Percentiles rank a stretch among this genome's conserved stretches.
phyloP scores from a whole-genome alignment of 257 asterid genomes.

The Solanum clarkiae region DNA sequence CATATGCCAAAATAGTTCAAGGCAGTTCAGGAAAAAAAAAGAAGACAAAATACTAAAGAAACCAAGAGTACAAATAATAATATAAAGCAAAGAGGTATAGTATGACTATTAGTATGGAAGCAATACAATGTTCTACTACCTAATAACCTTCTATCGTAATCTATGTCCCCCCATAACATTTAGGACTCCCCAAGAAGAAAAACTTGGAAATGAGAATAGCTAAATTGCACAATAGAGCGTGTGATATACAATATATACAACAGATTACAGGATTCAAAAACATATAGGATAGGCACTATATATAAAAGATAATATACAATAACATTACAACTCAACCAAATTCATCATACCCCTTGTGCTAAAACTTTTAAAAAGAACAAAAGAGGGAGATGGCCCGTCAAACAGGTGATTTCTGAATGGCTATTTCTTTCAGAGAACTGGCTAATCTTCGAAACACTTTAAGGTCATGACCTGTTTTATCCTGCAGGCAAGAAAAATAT shows the following conservation, averaged over 20 bases:
- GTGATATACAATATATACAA: neutral
- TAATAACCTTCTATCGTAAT: neutral
- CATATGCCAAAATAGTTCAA: neutral
- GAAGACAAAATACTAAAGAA: neutral
- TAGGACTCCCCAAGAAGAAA: neutral
- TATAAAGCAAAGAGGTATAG: neutral
- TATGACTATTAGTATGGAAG: too few relatives aligned
- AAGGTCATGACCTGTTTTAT: slow-evolving; percentile 64
- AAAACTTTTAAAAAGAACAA: neutral
- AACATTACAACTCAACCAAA: neutral
- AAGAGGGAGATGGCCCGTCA: neutral
- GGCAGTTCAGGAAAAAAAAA: neutral
- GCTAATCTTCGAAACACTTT: slow-evolving; percentile 55
- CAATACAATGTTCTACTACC: too few relatives aligned
- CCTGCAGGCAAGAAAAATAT: slow-evolving; percentile 33
- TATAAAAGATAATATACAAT: neutral
- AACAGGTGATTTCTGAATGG: slow-evolving; percentile 38
- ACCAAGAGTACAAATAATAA: neutral
- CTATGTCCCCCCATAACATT: neutral
- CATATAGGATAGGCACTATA: neutral
- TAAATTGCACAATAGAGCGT: neutral
- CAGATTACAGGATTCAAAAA: neutral
- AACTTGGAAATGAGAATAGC: neutral
- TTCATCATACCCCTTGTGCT: neutral
- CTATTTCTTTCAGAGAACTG: slow-evolving; percentile 59